Base-by-base conservation (phyloP, 164 flowering plant genomes). In the Stephania japonica region DNA sequence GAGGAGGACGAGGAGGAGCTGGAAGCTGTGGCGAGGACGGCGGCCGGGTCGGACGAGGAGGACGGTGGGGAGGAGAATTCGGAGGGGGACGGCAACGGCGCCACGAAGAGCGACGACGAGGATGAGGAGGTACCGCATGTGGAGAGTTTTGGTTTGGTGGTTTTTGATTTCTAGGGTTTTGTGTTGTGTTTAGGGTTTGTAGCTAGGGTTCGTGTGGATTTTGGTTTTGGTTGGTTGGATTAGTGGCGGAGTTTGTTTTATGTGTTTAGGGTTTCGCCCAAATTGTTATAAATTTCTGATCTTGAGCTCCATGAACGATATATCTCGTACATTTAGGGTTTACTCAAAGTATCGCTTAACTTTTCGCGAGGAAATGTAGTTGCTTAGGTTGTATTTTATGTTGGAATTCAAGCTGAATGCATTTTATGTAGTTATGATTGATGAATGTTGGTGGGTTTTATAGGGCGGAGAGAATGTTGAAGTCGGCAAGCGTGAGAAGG, bases 1-100 rank as follows among this genome's bases (percentile, higher is more conserved):
- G 88, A 86, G 63, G 97, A 83, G 18, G 97, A 92, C 80, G 95
- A 92, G 68, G 95, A 92, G 78, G 95, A 92, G 82, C 86, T 90
- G 38, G 91, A 89, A 72, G 97, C 97, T 14, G 97, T 92, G 5
- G 93, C 89, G 42, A 86, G 90, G 76, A 68, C 92, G 23, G 85
- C 82, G 23, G 85, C 82, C 25, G 83, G 27, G 23, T 82, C 86
- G 21, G 93, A 84, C n/a, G 94, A 85, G 0, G 91, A 89, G 5
- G 87, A 80, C 16, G 82, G 44, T 6, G 86, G 64, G 1, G 86
- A 67, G 32, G 79, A 67, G 7, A 71, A 59, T 66, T 42, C 78
- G 5, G 69, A 78, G 4, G 21, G 24, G 24, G 84, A 79, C 7
- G 84, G 73, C 0, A 83, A 79, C 7, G 84, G 73, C 0, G 83